Conservation (phyloP, 106 monocot species). For the Hemerocallis citrina region DNA sequence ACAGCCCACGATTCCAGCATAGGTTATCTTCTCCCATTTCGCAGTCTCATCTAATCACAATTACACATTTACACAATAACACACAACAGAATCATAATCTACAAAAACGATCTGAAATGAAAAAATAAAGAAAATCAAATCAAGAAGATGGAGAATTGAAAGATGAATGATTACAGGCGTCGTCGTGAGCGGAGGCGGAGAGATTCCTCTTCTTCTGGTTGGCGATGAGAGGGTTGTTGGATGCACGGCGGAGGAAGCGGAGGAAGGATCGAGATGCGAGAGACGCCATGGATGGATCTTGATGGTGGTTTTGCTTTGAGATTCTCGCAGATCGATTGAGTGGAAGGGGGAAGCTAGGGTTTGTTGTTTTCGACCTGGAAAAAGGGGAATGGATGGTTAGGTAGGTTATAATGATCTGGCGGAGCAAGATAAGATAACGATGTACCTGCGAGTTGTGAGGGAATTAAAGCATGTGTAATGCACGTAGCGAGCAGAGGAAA, state of each 20-base stretch:
- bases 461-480: no score
- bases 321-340: background rate
- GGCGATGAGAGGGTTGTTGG: background rate
- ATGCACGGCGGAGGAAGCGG: background rate
- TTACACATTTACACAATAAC: no score
- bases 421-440: no score
- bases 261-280: slow-evolving; percentile 10
- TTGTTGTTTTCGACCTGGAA: no score
- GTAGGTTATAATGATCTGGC: no score
- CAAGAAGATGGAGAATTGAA: background rate
- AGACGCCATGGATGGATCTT: background rate
- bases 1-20: slow-evolving; percentile 36
- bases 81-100: background rate
- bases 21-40: slow-evolving; percentile 58
- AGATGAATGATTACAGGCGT: slow-evolving; percentile 1
- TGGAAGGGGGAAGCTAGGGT: no score
- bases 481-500: no score
- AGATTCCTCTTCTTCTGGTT: slow-evolving; percentile 1
- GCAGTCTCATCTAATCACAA: slow-evolving; percentile 27
- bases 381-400: no score
- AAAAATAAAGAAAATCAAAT: slow-evolving; percentile 1
- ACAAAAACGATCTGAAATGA: background rate
- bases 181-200: slow-evolving; percentile 20
- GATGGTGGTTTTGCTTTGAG: background rate
- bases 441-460: no score